Evolutionary conservation across 768 basidiomycete genomes (phyloP), one percentile per base, ranked within the genome.

Genomic region (Chalciporus chontae): DNA sequence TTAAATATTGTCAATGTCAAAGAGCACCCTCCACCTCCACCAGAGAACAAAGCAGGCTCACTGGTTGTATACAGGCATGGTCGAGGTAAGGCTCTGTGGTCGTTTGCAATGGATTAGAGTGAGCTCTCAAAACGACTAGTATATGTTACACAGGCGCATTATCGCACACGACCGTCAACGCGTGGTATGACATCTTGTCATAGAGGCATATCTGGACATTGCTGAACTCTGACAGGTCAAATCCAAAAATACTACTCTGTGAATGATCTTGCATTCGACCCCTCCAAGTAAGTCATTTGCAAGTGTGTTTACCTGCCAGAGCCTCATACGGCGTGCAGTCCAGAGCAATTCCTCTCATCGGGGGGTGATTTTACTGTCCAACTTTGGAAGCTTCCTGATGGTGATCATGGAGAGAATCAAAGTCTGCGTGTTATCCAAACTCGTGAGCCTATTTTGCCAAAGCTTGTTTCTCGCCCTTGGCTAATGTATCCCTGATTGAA

Each of bases 231-330:
- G 38, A 17, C 36, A 61, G 65, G 55, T 37, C 52, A 48, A 31
- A 49, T 51, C 8, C 65, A 46, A 15, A 81, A 79, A 53, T 70
- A 82, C 52, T 83, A 81, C 51, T 69, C 77, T 0, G 73, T 85
- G 0, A 74, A 76, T 43, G 80, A 83, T 50, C 69, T 83, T 34
- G 76, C 75, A 18, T 79, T 82, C 49, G 75, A 80, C 57, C 79
- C 81, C 1, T 56, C 49, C 50, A 70, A 73, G 80, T 78, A 59
- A 50, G 69, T 44, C 40, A 5, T 34, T n/a, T 44, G 14, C 7
- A 7, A 18, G 18, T 17, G 23, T 11, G n/a, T 43, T 2, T 34
- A 6, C 21, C 8, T 32, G 19, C 32, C 15, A 9, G 27, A 36
- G n/a, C 52, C 48, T 61, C 18, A 50, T 47, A 23, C 45, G 19